These are phyloP conservation scores for Cucurbita ficifolia DNA, from an alignment of 306 rosid genomes.

Conservation along the genomic window DNA sequence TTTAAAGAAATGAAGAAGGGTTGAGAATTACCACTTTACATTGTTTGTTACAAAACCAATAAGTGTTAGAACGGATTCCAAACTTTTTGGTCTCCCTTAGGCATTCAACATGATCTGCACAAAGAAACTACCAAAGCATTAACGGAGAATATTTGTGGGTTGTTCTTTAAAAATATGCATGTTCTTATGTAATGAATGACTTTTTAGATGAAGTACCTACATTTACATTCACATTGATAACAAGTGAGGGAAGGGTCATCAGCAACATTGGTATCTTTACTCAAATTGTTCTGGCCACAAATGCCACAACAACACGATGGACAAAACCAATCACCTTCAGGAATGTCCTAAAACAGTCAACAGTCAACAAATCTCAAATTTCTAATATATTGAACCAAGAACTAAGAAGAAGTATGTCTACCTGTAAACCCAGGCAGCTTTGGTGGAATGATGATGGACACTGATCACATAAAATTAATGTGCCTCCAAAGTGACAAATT, in stretches of 20 bases:
- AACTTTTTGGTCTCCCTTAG: constrained; percentile 13
- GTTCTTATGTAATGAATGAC: neutral
- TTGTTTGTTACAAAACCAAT: constrained; percentile 51
- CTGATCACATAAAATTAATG: constrained; percentile 60
- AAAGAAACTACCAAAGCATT: neutral
- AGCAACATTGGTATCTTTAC: constrained; percentile 15
- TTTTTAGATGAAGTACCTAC: constrained; percentile 21
- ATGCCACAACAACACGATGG: constrained; percentile 64
- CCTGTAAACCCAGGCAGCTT: constrained; percentile 59
- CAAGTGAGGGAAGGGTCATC: constrained; percentile 30
- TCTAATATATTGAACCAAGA: constrained; percentile 1
- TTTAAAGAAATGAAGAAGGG: neutral
- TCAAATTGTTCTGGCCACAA: constrained; percentile 36
- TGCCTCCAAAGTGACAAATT: constrained; percentile 74
- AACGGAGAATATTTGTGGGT: neutral
- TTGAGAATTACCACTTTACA: constrained; percentile 49
- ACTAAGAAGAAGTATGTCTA: constrained; percentile 15
- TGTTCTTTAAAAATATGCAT: neutral
- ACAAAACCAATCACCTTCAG: constrained; percentile 85
- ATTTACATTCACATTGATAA: constrained; percentile 63
- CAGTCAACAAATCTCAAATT: constrained; percentile 14
- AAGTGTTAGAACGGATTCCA: constrained; percentile 11
- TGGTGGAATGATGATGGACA: constrained; percentile 76
- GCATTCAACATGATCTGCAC: constrained; percentile 65
- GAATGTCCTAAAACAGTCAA: constrained; percentile 42